Percentiles rank a stretch among this genome's conserved stretches.
These are phyloP conservation scores for Lagenidium sp. DNA, from an alignment of 352 stramenopile species.

Conservation along the genomic window DNA sequence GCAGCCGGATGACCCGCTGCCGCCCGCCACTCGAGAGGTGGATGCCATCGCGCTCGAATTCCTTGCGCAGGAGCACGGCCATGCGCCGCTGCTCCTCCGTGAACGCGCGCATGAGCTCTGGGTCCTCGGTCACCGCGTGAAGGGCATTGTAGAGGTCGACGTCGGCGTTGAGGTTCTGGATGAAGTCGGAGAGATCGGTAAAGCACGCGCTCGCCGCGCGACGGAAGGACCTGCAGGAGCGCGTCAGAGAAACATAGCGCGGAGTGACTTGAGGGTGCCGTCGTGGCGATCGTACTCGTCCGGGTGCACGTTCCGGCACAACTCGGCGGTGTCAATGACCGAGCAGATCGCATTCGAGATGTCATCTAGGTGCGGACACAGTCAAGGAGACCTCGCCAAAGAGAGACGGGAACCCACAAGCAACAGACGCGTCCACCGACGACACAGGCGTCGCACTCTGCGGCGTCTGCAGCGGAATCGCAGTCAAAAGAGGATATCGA, in stretches of 20 bases:
- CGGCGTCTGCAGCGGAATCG: background rate
- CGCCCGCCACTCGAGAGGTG: conserved; percentile 76
- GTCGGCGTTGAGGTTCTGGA: conserved; percentile 92
- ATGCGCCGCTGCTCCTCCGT: conserved; percentile 89
- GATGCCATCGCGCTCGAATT: conserved; percentile 96
- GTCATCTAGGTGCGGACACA: conserved; percentile 68
- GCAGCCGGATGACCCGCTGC: conserved; percentile 74
- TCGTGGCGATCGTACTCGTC: conserved; percentile 52
- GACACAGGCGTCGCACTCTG: background rate
- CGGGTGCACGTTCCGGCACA: conserved; percentile 92
- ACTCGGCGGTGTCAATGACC: conserved; percentile 93
- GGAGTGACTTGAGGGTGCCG: no score
- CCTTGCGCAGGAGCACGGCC: conserved; percentile 77
- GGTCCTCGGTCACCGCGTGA: conserved; percentile 49
- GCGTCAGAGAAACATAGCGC: no score
- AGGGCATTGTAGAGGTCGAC: conserved; percentile 86
- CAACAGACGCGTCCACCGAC: conserved; percentile 3
- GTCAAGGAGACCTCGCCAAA: background rate
- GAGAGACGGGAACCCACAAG: conserved; percentile 5
- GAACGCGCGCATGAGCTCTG: conserved; percentile 39
- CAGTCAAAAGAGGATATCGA: conserved; percentile 27
- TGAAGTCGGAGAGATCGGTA: conserved; percentile 90
- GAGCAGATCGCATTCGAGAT: conserved; percentile 94
- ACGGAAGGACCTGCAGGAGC: conserved; percentile 50
- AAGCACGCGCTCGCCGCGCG: conserved; percentile 84